phyloP scores from a whole-genome alignment of 352 stramenopile genomes.

The Pythium myriotylum region DNA sequence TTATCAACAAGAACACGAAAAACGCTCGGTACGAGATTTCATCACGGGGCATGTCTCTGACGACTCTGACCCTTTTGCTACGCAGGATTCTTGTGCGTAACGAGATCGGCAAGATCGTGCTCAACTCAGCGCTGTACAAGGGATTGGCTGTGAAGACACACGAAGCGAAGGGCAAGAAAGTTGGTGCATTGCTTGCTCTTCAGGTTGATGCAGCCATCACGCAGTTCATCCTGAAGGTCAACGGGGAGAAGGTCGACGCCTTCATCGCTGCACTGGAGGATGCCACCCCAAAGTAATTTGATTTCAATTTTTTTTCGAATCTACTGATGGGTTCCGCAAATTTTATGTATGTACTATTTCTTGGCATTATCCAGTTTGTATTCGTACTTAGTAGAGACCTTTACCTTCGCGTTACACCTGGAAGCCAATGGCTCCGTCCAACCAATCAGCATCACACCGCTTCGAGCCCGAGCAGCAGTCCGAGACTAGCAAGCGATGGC shows the following conservation, averaged over 20 bases:
- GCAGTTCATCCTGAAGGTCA: constrained; percentile 82
- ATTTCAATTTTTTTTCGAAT: constrained; percentile 7
- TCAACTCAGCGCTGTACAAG: constrained; percentile 85
- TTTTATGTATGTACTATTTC: constrained; percentile 1
- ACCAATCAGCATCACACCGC: constrained; percentile 37
- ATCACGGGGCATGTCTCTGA: neutral
- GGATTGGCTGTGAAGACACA: constrained; percentile 63
- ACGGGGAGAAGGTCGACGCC: constrained; percentile 60
- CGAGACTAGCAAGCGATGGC: constrained; percentile 18
- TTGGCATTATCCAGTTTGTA: constrained; percentile 2
- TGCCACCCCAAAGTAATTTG: constrained; percentile 27
- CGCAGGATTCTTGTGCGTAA: constrained; percentile 79
- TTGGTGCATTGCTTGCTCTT: constrained; percentile 62
- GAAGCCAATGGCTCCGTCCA: constrained; percentile 28
- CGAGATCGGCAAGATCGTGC: constrained; percentile 86
- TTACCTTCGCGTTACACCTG: constrained; percentile 22
- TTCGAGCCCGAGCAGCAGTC: constrained; percentile 25
- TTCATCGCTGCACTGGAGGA: constrained; percentile 61
- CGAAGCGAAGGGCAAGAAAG: constrained; percentile 82
- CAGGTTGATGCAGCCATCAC: constrained; percentile 59
- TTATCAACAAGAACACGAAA: constrained; percentile 77
- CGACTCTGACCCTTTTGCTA: neutral
- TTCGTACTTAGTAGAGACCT: constrained; percentile 25
- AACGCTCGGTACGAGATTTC: constrained; percentile 42
- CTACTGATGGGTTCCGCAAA: constrained; percentile 10